phyloP scores from a whole-genome alignment of 2,329 filamentous ascomycete species.

The Pseudocercospora crystallina region DNA sequence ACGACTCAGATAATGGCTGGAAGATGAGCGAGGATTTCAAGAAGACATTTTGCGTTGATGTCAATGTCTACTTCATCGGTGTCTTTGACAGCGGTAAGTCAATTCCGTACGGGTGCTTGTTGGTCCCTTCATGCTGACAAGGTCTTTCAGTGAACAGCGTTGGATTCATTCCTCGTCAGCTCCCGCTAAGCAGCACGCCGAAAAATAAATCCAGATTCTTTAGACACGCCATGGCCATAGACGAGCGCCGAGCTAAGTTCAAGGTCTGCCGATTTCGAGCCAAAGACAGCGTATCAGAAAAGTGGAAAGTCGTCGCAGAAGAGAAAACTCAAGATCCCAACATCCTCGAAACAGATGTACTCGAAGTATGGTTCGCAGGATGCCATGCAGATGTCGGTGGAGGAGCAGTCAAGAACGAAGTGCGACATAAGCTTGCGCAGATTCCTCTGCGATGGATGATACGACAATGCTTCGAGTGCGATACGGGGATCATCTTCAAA shows the following conservation, averaged over 20 bases:
- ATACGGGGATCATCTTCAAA: constrained; percentile 48
- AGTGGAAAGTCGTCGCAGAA: constrained; percentile 22
- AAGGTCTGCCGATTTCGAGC: constrained; percentile 42
- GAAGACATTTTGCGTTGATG: constrained; percentile 45
- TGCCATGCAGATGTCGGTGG: constrained; percentile 48
- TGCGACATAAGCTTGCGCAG: constrained; percentile 45
- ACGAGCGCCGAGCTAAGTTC: constrained; percentile 48
- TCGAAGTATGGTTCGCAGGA: constrained; percentile 48
- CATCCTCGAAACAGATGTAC: constrained; percentile 29
- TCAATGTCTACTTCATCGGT: constrained; percentile 46
- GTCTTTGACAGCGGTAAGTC: constrained; percentile 45
- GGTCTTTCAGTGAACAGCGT: constrained; percentile 30
- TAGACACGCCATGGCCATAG: constrained; percentile 46
- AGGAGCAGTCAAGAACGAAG: constrained; percentile 43
- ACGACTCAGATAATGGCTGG: constrained; percentile 41
- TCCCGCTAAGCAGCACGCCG: constrained; percentile 41
- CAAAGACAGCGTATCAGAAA: constrained; percentile 25
- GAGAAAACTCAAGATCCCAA: constrained; percentile 10
- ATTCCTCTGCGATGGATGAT: constrained; percentile 53
- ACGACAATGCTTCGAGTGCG: constrained; percentile 48
- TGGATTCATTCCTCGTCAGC: constrained; percentile 41
- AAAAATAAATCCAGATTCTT: constrained; percentile 41
- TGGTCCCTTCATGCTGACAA: too few species aligned
- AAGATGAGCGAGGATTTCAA: constrained; percentile 46
- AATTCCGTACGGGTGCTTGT: too few species aligned